Evolutionary conservation across 2,329 filamentous ascomycete species (phyloP).

Genomic region (Stagonosporopsis tanaceti): DNA sequence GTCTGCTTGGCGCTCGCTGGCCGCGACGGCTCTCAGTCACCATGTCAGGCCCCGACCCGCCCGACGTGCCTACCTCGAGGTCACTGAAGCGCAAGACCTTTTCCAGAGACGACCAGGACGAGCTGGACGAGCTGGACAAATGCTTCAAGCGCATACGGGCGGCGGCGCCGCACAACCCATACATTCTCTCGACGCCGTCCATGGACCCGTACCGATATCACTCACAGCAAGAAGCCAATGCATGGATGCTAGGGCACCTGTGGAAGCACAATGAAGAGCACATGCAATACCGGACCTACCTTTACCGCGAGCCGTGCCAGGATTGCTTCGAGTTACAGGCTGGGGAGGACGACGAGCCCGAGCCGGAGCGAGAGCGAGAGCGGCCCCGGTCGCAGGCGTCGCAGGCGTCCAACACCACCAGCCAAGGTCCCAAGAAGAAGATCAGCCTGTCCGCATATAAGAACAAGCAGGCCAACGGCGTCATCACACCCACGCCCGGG

Average conservation of each 20-base stretch:
- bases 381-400: slow-evolving; percentile 42
- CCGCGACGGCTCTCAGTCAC: slow-evolving; percentile 18
- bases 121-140: slow-evolving; percentile 52
- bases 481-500: slow-evolving; percentile 35
- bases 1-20: not conserved
- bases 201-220: slow-evolving; percentile 54
- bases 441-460: slow-evolving; percentile 69
- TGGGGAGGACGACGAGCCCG: slow-evolving; percentile 62
- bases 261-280: slow-evolving; percentile 65
- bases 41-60: slow-evolving; percentile 46
- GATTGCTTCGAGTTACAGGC: slow-evolving; percentile 59
- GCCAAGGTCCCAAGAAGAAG: slow-evolving; percentile 63
- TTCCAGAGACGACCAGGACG: slow-evolving; percentile 43
- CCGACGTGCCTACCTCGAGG: slow-evolving; percentile 35
- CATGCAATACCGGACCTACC: slow-evolving; percentile 69
- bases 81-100: slow-evolving; percentile 39
- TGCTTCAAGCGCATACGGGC: slow-evolving; percentile 55
- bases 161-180: slow-evolving; percentile 54
- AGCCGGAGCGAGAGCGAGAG: slow-evolving; percentile 52
- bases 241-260: slow-evolving; percentile 59
- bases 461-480: slow-evolving; percentile 58
- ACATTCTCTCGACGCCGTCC: slow-evolving; percentile 58
- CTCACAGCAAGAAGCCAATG: slow-evolving; percentile 50
- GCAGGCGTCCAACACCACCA: slow-evolving; percentile 49
- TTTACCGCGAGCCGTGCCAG: slow-evolving; percentile 63